Base-by-base conservation (phyloP, 768 basidiomycete species). In the Kwoniella dejecticola region DNA sequence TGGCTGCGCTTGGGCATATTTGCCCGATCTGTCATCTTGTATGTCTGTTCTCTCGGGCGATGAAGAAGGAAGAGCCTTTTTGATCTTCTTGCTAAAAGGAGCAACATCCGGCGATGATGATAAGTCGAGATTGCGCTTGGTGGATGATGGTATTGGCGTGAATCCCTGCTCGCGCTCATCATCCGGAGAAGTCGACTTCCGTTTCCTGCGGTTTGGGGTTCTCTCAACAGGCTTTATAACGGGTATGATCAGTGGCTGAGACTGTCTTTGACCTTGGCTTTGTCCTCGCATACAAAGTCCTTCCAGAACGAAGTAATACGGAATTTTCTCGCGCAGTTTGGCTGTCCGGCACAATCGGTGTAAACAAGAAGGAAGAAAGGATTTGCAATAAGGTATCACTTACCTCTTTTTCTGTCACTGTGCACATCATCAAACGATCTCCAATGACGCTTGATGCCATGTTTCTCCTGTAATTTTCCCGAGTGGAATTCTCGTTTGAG, bases 251-350 rank as follows among this genome's bases (percentile, higher is more conserved):
- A 48, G 46, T 10, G 46, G 23, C 11, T 48, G 23, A 48, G 46
- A 29, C n/a, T n/a, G n/a, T n/a, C n/a, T n/a, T 10, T 23, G 24
- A 4, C 13, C 17, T 4, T 8, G 23, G n/a, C n/a, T 12, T 29
- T 12, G 24, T 48, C n/a, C 26, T 23, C 11, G 46, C 15, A 13
- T 7, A 29, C 48, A 50, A 31, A 50, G 33, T n/a, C 11, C 11
- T 29, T 50, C 33, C 17, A 50, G 48, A 30, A 50, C 3, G 48
- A 50, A 50, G n/a, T 50, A 50, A 30, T 50, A 50, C 19, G 48
- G 48, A 13, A 50, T 50, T 24, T 47, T 47, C 0, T 8, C 12
- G 2, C 10, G 30, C 15, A 30, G 15, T 50, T 31, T 29, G 27
- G 26, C 48, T 31, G 19, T 8, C 19, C 41, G 6, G 5, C 41